A percentile compares a stretch with the other conserved stretches of the same genome.
These are phyloP conservation scores for Allium fistulosum DNA, from an alignment of 106 monocot genomes.

Conservation along the genomic window DNA sequence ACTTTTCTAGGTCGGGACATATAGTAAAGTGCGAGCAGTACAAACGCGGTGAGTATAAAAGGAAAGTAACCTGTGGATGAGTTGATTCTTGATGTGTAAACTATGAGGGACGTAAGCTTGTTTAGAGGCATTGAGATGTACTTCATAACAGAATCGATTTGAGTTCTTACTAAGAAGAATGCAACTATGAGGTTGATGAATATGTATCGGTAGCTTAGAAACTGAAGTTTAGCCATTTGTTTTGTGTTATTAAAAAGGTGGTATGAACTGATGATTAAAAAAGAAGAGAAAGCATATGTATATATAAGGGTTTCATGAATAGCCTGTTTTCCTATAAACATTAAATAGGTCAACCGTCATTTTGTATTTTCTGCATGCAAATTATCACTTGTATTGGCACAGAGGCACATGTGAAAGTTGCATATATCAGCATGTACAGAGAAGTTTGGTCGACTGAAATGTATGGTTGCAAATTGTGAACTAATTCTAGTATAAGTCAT, in stretches of 20 bases:
- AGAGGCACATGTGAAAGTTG: too few species aligned
- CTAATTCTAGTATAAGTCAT: too few species aligned
- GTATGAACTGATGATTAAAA: neutral
- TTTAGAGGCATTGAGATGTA: neutral
- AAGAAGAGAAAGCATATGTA: neutral
- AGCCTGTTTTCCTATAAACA: too few species aligned
- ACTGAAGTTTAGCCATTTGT: neutral
- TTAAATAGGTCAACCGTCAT: too few species aligned
- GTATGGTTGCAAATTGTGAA: too few species aligned
- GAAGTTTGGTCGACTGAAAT: too few species aligned
- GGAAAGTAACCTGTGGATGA: slow-evolving; percentile 10
- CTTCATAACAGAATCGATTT: slow-evolving; percentile 1
- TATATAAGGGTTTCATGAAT: neutral
- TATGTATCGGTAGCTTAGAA: neutral
- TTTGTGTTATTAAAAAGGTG: neutral
- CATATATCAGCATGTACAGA: too few species aligned
- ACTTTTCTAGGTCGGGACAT: slow-evolving; percentile 11
- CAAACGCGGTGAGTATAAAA: neutral
- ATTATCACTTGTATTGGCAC: too few species aligned
- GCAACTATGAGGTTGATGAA: neutral
- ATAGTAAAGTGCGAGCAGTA: slow-evolving; percentile 16
- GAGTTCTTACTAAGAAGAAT: neutral
- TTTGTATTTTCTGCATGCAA: too few species aligned
- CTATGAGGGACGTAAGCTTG: neutral
- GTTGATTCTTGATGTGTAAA: neutral